Evolutionary conservation across 805 yeast genomes (phyloP), one percentile per base, ranked within the genome.

Genomic region (Wilhelminamyces savonicus): DNA sequence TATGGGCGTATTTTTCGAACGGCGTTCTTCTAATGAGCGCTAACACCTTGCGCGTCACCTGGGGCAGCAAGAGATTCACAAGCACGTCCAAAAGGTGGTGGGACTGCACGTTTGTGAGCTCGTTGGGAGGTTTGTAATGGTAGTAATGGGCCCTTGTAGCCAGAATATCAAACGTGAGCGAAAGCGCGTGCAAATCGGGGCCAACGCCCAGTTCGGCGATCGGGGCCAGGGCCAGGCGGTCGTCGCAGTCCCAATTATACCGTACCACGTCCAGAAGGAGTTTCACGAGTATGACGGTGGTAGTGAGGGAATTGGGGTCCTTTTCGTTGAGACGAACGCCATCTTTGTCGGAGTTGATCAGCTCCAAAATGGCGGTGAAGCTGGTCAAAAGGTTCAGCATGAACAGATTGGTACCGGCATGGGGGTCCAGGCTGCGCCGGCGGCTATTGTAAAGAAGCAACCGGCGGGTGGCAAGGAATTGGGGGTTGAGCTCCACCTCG

Each of bases 401-500:
- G 29, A 51, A 39, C 11, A n/a, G n/a, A n/a, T n/a, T n/a, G n/a
- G n/a, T n/a, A 35, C 39, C 20, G 39, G 24, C 18, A 41, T 37
- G 19, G 8, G 19, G 19, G 8, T 7, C 8, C 19, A 17, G 19
- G 8, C 8, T 8, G n/a, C n/a, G n/a, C n/a, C n/a, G n/a, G 8
- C 8, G 19, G 19, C 19, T 7, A 28, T 41, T 45, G 17, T 40
- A 39, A 11, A 55, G 25, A 16, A 63, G 43, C 23, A 61, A 48
- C 19, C 48, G 40, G 16, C 51, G 53, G 13, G 68, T 54, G 16
- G 46, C 39, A 13, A 54, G 33, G 34, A 53, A 64, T 36, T 62
- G 69, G 3, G 65, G 59, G 32, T 62, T 58, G 24, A 62, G 43
- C 43, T 63, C 69, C 7, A 63, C 64, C 32, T 64, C 69, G 8